Evolutionary conservation across 371 early-diverging fungal genomes (phyloP), one percentile per base, ranked within the genome.

Genomic region (Enterocytospora artemiae): DNA sequence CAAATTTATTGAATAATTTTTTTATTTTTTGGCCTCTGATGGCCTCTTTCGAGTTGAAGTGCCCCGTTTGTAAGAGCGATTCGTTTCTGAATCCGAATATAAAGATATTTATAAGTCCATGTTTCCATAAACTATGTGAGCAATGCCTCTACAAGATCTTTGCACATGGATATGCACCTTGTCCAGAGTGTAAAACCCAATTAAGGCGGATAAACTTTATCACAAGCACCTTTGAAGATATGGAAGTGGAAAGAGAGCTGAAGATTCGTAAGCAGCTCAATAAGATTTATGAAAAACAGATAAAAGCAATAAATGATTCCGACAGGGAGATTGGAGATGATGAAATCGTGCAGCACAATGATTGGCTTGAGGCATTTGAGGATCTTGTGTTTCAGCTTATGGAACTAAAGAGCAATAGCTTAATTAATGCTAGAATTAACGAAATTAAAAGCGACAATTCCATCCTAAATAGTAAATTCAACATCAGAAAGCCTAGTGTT

Each of bases 91-190:
- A 90, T 66, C 90, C 89, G 14, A 83, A 83, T 65, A 84, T 95
- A 79, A 86, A 85, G 70, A 82, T 96, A 24, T 83, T 89, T 34
- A 91, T 92, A 20, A 87, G 89, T 45, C 90, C 92, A 18, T 96
- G 97, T 76, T 92, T 89, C 72, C 96, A 96, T 80, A 91, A 88
- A 77, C 87, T 93, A 88, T 89, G 83, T 61, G 81, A 78, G 32
- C 53, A 62, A 28, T 80, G 80, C 55, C 53, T 80, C 1, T 44
- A 55, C 27, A 45, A 71, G 33, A 55, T 73, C 43, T 80, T 76
- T 69, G 12, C 53, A 28, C 45, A 57, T 45, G 79, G 80, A 2
- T 59, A 53, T 18, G 74, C 73, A n/a, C 69, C 75, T 44, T 80
- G 80, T 68, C 76, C 75, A 30, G 79, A 78, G 52, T 80, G 80